Conservation (phyloP, 257 asterid genomes). For the Verbena officinalis region DNA sequence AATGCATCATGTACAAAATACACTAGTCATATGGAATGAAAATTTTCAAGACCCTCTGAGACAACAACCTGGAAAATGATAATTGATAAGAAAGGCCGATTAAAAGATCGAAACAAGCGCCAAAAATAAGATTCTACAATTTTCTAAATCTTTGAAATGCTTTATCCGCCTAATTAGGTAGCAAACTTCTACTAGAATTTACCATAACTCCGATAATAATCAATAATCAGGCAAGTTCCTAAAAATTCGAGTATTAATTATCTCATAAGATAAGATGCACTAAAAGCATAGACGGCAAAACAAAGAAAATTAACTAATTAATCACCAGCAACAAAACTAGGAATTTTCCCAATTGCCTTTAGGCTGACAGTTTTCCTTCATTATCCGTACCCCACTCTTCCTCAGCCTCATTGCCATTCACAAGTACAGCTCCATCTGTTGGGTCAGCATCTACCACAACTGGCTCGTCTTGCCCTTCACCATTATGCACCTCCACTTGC, state of each 20-base stretch:
- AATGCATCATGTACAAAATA: slow-evolving; percentile 13
- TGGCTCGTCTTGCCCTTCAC: slow-evolving; percentile 91
- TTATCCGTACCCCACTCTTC: slow-evolving; percentile 99
- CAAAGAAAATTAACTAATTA: slow-evolving; percentile 71
- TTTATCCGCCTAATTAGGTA: not conserved
- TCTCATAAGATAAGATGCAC: slow-evolving; percentile 26
- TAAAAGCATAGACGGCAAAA: slow-evolving; percentile 34
- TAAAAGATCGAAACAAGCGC: not conserved
- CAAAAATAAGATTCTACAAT: slow-evolving; percentile 1
- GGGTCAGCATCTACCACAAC: slow-evolving; percentile 93
- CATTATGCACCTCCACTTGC: no score
- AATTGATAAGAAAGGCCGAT: not conserved
- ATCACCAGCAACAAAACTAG: slow-evolving; percentile 89
- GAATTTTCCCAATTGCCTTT: slow-evolving; percentile 91
- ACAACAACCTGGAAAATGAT: not conserved
- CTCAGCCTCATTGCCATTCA: slow-evolving; percentile 84
- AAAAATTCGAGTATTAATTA: slow-evolving; percentile 13
- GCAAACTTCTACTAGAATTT: slow-evolving; percentile 6
- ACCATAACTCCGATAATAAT: slow-evolving; percentile 7
- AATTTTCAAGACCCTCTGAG: slow-evolving; percentile 5
- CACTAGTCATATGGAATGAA: not conserved
- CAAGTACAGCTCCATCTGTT: slow-evolving; percentile 84
- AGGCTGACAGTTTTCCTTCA: slow-evolving; percentile 97
- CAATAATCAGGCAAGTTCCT: slow-evolving; percentile 17
- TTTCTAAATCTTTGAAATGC: not conserved